Evolutionary conservation across 805 yeast species (phyloP), one percentile per base, ranked within the genome.

Genomic region (Candida coleopterorum): DNA sequence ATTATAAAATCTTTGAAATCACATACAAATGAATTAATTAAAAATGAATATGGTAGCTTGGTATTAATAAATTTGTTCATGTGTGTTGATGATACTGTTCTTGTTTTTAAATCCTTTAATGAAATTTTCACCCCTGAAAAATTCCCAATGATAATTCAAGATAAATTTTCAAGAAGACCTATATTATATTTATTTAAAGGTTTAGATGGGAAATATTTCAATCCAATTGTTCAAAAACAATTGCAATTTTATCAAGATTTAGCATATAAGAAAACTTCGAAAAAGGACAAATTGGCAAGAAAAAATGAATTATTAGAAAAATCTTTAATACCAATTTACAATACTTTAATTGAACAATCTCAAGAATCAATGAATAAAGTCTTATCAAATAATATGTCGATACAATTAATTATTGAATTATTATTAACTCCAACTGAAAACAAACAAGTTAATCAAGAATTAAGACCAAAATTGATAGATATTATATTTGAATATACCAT

Each of bases 21-120:
- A 22, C 96, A 87, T 60, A 82, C 80, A n/a, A 67, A 71, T 31
- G 81, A 81, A 43, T 70, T 89, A 57, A 79, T 86, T 37, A 75
- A 78, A 44, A 90, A 90, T 57, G 96, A 89, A 60, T 75, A 75
- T 55, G 98, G 98, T 55, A 83, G 85, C 59, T 50, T 72, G 31
- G 97, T 89, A 10, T 72, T 89, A 44, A 82, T 77, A 47, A 75
- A 90, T 9, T 65, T 87, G 28, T 81, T 85, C 60, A 72, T 83
- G 75, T 80, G 90, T 18, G 93, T 89, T 39, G 98, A 90, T 68
- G 98, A 90, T 69, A 89, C 97, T 2, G 93, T 84, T 37, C 69
- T 86, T 50, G 74, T 86, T 29, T 70, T 70, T 56, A 88, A 86
- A 59, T 73, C 94, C 0, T 84, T 90, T 53, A 64, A 70, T 29